These are phyloP conservation scores for Tylopilus orsonianus DNA, from an alignment of 1,284 basidiomycete genomes.

Conservation along the genomic window DNA sequence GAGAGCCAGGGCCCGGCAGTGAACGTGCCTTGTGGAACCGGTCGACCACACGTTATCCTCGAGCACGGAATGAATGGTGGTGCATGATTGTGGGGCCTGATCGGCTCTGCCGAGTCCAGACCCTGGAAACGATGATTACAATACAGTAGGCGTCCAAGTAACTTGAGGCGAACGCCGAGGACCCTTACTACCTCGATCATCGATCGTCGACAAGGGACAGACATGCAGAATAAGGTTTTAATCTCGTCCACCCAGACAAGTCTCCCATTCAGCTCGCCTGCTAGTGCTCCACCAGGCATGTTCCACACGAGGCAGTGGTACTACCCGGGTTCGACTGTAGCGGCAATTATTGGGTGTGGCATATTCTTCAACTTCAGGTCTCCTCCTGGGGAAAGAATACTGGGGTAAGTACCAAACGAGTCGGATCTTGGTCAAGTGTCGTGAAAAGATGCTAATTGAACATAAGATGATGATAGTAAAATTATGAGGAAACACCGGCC, in stretches of 20 bases:
- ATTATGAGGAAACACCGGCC: too few species aligned
- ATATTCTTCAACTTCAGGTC: too few species aligned
- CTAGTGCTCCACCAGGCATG: too few species aligned
- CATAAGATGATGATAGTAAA: neutral
- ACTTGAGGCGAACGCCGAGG: slow-evolving; percentile 1
- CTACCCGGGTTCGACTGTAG: too few species aligned
- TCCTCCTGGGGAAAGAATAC: neutral
- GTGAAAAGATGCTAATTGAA: neutral
- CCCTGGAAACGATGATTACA: neutral
- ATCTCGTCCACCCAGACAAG: too few species aligned
- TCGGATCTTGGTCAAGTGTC: slow-evolving; percentile 1
- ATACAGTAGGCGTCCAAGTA: neutral
- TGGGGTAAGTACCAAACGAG: neutral
- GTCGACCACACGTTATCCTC: neutral
- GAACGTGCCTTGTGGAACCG: too few species aligned
- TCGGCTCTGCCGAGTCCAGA: neutral
- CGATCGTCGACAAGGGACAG: slow-evolving; percentile 6
- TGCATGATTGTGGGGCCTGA: neutral
- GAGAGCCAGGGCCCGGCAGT: neutral
- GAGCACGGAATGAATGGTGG: neutral
- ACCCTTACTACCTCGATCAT: slow-evolving; percentile 8
- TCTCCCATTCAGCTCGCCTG: too few species aligned
- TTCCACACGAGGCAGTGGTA: slow-evolving; percentile 19
- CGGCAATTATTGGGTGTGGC: too few species aligned
- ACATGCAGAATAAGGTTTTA: slow-evolving; percentile 22